Evolutionary conservation across 2,329 filamentous ascomycete species (phyloP).

Genomic region (Cytospora paraplurivora): DNA sequence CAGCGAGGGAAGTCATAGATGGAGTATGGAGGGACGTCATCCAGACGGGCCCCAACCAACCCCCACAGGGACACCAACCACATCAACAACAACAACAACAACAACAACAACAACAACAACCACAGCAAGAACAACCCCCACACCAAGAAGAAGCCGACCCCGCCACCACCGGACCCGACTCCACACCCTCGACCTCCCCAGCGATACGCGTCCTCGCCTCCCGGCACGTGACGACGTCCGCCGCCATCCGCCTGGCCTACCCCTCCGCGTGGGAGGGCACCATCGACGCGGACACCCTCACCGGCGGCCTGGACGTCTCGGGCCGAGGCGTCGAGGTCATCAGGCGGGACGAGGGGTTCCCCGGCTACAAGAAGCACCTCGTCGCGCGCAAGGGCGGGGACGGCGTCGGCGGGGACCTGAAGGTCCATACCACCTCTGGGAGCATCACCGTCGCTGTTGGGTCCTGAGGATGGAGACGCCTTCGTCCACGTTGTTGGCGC

Average conservation of each 20-base stretch:
- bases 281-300: conserved; percentile 44
- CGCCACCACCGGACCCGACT: neutral
- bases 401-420: conserved; percentile 13
- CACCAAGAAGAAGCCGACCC: no score
- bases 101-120: no score
- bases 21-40: no score
- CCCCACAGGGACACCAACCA: no score
- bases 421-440: conserved; percentile 23
- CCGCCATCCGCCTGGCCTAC: conserved; percentile 46
- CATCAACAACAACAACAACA: no score
- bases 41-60: no score
- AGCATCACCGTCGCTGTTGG: conserved; percentile 14
- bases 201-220: conserved; percentile 43
- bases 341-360: conserved; percentile 37
- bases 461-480: no score
- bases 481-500: neutral
- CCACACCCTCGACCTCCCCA: conserved; percentile 11
- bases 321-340: conserved; percentile 49
- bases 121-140: no score
- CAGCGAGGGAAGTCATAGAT: no score
- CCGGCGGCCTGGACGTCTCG: conserved; percentile 42
- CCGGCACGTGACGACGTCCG: conserved; percentile 49
- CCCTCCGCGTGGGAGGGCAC: conserved; percentile 54
- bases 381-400: conserved; percentile 47
- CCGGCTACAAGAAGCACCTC: conserved; percentile 38